Conservation (phyloP, 345 rosid species). For the Angophora floribunda region DNA sequence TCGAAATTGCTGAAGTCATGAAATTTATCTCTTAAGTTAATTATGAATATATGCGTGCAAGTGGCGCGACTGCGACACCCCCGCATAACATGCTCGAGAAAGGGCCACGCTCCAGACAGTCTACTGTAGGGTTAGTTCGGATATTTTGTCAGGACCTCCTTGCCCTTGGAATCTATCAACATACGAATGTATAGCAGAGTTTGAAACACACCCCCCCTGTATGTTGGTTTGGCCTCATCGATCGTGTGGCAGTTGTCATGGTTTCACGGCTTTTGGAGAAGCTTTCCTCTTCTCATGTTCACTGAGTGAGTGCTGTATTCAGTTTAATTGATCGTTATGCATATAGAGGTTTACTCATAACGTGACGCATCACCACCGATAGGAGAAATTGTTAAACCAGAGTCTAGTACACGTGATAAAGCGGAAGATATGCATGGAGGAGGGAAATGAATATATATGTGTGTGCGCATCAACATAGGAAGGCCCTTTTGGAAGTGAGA, state of each 20-base stretch:
- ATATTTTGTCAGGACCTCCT: background rate
- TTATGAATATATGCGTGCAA: background rate
- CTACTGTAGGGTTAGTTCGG: background rate
- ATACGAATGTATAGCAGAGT: background rate
- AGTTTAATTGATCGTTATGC: background rate
- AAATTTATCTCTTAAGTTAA: background rate
- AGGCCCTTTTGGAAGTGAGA: background rate
- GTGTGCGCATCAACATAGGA: background rate
- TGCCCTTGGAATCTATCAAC: background rate
- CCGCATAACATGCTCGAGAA: background rate
- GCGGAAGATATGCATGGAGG: background rate
- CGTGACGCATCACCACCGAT: background rate
- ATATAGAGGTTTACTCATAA: background rate
- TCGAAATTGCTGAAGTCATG: background rate
- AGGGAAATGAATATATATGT: background rate
- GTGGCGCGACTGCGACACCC: background rate
- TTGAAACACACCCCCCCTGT: background rate
- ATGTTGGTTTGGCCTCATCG: background rate
- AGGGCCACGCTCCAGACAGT: background rate
- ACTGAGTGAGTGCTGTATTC: background rate
- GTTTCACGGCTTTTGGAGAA: background rate
- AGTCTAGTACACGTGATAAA: background rate
- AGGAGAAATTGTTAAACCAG: background rate
- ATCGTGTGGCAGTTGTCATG: background rate
- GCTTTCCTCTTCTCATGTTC: background rate